Evolutionary conservation across 2,329 filamentous ascomycete species (phyloP).

Genomic region (Helminthosporium solani): DNA sequence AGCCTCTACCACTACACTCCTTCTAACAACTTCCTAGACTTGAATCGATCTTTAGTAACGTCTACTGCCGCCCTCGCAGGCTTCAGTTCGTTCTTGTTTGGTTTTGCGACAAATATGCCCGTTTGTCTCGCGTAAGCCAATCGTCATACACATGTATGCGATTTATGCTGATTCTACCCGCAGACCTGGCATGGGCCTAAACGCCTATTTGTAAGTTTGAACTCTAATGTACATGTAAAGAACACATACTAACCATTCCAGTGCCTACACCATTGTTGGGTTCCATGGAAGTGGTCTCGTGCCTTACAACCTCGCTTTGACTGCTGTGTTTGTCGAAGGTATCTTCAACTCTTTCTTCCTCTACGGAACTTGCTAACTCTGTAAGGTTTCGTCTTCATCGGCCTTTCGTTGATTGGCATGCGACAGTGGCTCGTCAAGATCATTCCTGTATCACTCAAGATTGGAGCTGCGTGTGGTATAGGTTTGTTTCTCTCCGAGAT

Average conservation of each 20-base stretch:
- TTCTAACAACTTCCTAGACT: slow-evolving; percentile 30
- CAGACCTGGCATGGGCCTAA: slow-evolving; percentile 55
- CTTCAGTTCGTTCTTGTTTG: slow-evolving; percentile 76
- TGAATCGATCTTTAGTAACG: slow-evolving; percentile 78
- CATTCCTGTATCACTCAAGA: slow-evolving; percentile 80
- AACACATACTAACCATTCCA: neutral
- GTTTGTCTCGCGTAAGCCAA: slow-evolving; percentile 36
- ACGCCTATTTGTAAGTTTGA: slow-evolving; percentile 68
- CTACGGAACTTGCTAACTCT: too few relatives aligned
- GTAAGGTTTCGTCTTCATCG: slow-evolving; percentile 83
- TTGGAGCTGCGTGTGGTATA: slow-evolving; percentile 82
- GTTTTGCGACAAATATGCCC: slow-evolving; percentile 73
- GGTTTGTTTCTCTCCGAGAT: slow-evolving; percentile 77
- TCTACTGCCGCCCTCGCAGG: slow-evolving; percentile 81
- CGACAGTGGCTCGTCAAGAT: slow-evolving; percentile 84
- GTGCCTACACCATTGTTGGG: slow-evolving; percentile 75
- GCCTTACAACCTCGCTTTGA: slow-evolving; percentile 73
- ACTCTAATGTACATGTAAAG: neutral
- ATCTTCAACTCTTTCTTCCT: too few relatives aligned
- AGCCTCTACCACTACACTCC: neutral
- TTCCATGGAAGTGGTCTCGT: slow-evolving; percentile 71
- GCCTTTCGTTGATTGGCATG: slow-evolving; percentile 74
- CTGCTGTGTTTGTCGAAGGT: slow-evolving; percentile 86
- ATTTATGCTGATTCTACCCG: slow-evolving; percentile 6
- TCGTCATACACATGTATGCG: neutral